Conservation (phyloP, 176 grass and related monocot genomes). For the Rhynchospora breviuscula region DNA sequence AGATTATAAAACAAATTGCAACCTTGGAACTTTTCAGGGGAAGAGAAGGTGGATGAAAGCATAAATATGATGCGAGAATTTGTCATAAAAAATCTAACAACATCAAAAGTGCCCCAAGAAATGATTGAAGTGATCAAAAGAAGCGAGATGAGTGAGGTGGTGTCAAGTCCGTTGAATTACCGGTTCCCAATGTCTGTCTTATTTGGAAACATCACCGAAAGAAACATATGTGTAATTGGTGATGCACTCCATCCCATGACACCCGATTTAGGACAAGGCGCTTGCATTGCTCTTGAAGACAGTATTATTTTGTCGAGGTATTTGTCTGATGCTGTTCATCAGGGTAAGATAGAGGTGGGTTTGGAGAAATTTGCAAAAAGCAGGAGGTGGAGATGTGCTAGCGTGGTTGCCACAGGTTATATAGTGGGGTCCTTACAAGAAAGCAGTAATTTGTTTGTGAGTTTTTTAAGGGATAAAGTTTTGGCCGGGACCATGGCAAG, state of each 20-base stretch:
- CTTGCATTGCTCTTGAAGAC: conserved; percentile 65
- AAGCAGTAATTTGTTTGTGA: conserved; percentile 17
- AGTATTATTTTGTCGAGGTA: conserved; percentile 38
- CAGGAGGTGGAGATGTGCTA: conserved; percentile 54
- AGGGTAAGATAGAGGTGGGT: conserved; percentile 20
- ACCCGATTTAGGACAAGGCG: conserved; percentile 71
- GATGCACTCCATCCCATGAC: conserved; percentile 91
- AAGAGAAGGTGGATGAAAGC: conserved; percentile 34
- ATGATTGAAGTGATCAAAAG: conserved; percentile 28
- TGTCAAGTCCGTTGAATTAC: conserved; percentile 43
- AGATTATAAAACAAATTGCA: not conserved
- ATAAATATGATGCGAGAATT: conserved; percentile 33
- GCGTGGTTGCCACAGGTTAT: conserved; percentile 25
- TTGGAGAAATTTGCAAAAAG: conserved; percentile 37
- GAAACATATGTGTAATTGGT: conserved; percentile 56
- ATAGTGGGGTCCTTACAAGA: conserved; percentile 37
- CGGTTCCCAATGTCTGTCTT: conserved; percentile 44
- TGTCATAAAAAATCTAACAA: conserved; percentile 29
- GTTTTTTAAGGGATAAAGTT: conserved; percentile 42
- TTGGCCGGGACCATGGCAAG: conserved; percentile 22
- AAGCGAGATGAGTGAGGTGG: conserved; percentile 46
- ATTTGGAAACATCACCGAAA: conserved; percentile 33
- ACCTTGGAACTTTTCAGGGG: not conserved
- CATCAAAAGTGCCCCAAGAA: conserved; percentile 24
- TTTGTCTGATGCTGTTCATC: conserved; percentile 36